These are phyloP conservation scores for Pythium sp. DNA, from an alignment of 352 stramenopile species.

Conservation along the genomic window DNA sequence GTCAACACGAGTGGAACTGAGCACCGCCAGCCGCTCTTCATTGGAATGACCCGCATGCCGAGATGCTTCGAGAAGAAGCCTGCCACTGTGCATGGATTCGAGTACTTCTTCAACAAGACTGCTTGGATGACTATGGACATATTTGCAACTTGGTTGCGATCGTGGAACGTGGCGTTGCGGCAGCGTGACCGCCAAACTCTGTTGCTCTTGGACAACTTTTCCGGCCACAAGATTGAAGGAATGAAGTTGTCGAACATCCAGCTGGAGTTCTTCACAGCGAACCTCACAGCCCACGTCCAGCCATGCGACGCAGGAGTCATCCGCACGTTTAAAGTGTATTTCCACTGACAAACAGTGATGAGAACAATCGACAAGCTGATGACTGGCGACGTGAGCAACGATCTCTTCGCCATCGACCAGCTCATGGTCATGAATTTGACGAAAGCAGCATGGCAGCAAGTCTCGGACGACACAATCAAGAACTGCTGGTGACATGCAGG, in stretches of 20 bases:
- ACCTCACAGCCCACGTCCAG: not conserved
- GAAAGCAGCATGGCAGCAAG: conserved; percentile 3
- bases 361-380: conserved; percentile 3
- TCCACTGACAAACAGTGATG: not conserved
- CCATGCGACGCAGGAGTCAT: not conserved
- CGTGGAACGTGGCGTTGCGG: not conserved
- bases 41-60: not conserved
- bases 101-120: conserved; percentile 5
- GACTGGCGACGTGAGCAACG: conserved; percentile 1
- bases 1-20: not conserved
- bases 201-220: conserved; percentile 1
- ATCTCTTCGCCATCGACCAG: conserved; percentile 1
- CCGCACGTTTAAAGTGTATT: not conserved
- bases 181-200: not conserved
- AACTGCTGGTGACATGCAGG: conserved; percentile 6
- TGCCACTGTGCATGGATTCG: not conserved
- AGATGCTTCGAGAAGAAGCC: conserved; percentile 1
- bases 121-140: conserved; percentile 3
- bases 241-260: conserved; percentile 1
- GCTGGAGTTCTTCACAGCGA: not conserved
- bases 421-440: not conserved
- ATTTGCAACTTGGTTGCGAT: not conserved
- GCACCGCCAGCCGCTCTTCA: not conserved
- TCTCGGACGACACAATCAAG: not conserved
- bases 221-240: conserved; percentile 4